Conservation (phyloP, 1,139 yeast species). For the Debaryomyces fabryi region DNA sequence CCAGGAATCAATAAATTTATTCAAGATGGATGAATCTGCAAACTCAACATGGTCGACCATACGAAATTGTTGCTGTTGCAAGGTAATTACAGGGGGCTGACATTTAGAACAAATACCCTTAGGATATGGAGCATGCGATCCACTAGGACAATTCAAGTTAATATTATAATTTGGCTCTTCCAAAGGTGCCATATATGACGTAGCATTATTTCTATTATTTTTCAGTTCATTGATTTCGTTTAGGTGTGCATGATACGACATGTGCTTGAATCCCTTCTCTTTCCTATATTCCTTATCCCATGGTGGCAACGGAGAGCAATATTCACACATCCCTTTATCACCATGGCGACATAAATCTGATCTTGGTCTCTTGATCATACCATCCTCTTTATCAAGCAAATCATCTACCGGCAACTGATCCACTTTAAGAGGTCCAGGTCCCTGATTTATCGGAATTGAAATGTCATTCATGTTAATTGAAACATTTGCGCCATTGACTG, state of each 20-base stretch:
- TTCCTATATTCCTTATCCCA: constrained; percentile 82
- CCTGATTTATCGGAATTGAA: constrained; percentile 11
- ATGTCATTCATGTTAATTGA: constrained; percentile 1
- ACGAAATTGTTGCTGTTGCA: constrained; percentile 86
- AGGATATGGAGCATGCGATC: constrained; percentile 88
- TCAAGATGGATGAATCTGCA: constrained; percentile 70
- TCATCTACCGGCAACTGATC: constrained; percentile 66
- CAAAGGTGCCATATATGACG: constrained; percentile 79
- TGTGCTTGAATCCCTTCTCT: constrained; percentile 80
- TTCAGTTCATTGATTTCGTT: constrained; percentile 71
- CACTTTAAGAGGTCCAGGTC: constrained; percentile 23
- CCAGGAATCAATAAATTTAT: constrained; percentile 89
- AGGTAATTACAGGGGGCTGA: constrained; percentile 92
- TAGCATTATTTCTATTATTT: constrained; percentile 60
- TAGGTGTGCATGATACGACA: constrained; percentile 82
- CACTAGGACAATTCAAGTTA: constrained; percentile 65
- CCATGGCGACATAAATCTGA: constrained; percentile 82
- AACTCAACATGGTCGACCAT: constrained; percentile 98
- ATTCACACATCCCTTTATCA: constrained; percentile 96
- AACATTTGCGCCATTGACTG: not conserved
- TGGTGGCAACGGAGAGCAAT: constrained; percentile 94
- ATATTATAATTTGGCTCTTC: constrained; percentile 72
- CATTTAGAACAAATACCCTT: constrained; percentile 95
- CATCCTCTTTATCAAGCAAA: constrained; percentile 65
- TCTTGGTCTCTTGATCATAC: constrained; percentile 67